Percentiles rank a stretch among this genome's conserved stretches.
These are phyloP conservation scores for Thalassia testudinum DNA, from an alignment of 116 monocot species.

Conservation along the genomic window DNA sequence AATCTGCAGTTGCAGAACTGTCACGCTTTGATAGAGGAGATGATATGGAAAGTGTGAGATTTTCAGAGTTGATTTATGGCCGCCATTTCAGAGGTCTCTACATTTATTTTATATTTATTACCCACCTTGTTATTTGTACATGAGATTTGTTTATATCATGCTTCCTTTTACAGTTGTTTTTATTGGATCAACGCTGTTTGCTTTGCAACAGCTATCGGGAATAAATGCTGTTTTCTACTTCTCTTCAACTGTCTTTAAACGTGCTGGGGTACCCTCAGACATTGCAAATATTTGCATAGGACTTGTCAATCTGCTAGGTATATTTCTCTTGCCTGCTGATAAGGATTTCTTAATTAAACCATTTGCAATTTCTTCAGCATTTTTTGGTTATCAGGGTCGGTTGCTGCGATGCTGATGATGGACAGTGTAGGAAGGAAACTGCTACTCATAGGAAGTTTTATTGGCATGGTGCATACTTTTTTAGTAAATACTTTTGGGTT, in stretches of 20 bases:
- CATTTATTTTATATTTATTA: not conserved
- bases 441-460: conserved; percentile 67
- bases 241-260: conserved; percentile 80
- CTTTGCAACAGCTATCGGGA: conserved; percentile 97
- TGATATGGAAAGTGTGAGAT: conserved; percentile 51
- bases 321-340: not conserved
- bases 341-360: too few species aligned
- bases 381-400: not conserved
- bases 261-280: conserved; percentile 68
- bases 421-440: conserved; percentile 86
- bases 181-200: conserved; percentile 93
- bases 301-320: conserved; percentile 76
- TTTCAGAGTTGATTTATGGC: conserved; percentile 73
- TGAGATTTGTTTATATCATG: conserved; percentile 32
- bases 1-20: conserved; percentile 68
- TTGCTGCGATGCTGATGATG: conserved; percentile 78
- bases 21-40: conserved; percentile 64
- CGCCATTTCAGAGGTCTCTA: conserved; percentile 64
- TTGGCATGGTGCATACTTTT: conserved; percentile 62
- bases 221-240: conserved; percentile 98
- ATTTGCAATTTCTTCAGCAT: too few species aligned
- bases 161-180: conserved; percentile 84
- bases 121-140: not conserved
- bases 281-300: conserved; percentile 79
- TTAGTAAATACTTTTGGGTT: not conserved